Evolutionary conservation across 352 stramenopile species (phyloP).

Genomic region (Thraustochytrium sp.): DNA sequence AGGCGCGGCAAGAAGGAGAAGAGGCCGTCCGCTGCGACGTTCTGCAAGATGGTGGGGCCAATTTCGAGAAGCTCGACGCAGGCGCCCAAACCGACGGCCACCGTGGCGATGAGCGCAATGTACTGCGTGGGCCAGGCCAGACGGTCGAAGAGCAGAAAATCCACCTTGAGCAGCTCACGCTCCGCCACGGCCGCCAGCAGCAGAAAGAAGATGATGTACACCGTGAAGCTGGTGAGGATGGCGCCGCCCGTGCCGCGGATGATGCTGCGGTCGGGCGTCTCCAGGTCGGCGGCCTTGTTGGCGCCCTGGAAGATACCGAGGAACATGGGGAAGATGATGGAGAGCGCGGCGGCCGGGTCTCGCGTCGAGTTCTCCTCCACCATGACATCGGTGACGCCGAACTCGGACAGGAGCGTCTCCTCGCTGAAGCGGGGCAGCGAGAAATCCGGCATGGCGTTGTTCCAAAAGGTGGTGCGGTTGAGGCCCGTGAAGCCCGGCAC

Average conservation of each 20-base stretch:
- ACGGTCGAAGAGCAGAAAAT: conserved; percentile 61
- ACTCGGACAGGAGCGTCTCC: conserved; percentile 54
- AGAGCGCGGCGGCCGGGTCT: conserved; percentile 52
- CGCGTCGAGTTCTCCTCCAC: conserved; percentile 42
- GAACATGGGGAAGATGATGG: conserved; percentile 66
- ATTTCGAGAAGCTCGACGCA: conserved; percentile 58
- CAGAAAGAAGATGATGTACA: conserved; percentile 57
- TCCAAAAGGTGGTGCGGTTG: conserved; percentile 42
- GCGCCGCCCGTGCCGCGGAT: conserved; percentile 58
- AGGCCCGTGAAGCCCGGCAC: conserved; percentile 44
- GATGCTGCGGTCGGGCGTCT: conserved; percentile 58
- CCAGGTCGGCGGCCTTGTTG: conserved; percentile 57
- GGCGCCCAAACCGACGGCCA: conserved; percentile 56
- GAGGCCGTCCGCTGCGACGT: conserved; percentile 60
- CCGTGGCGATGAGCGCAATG: conserved; percentile 59
- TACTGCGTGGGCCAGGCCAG: conserved; percentile 59
- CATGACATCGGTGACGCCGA: conserved; percentile 56
- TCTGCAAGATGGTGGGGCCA: conserved; percentile 57
- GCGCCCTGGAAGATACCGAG: conserved; percentile 66
- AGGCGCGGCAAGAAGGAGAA: conserved; percentile 60
- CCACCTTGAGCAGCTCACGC: conserved; percentile 58
- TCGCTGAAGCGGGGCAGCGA: conserved; percentile 44
- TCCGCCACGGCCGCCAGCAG: conserved; percentile 55
- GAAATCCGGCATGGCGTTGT: conserved; percentile 58
- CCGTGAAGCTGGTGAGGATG: conserved; percentile 52